Evolutionary conservation across 2,329 filamentous ascomycete species (phyloP), one percentile per base, ranked within the genome.

Genomic region (Diaporthe longicolla): DNA sequence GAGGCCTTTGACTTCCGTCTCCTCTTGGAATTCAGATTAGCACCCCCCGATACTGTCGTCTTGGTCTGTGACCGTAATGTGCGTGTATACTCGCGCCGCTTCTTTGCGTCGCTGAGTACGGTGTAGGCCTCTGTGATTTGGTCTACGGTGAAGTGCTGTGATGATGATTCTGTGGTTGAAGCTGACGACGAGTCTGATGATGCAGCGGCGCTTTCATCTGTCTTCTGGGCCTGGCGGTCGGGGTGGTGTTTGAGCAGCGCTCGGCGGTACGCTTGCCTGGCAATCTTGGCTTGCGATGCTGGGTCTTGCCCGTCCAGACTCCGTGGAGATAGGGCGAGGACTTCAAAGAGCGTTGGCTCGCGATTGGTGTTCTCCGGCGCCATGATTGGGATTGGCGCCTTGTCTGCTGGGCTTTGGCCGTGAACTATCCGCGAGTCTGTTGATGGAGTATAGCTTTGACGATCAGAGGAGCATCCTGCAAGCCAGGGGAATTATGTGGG

Each of bases 221-320:
- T 24, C 76, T 76, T 63, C 40, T 74, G 72, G 37, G 76, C 73
- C 48, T 75, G 61, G 75, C 85, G 85, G 76, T 86, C 84, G 26
- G 86, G 86, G 75, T 88, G 86, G 79, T 87, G 81, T 58, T 81
- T 83, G 24, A 88, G 83, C 50, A 88, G 81, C 13, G 86, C 84
- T 74, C 83, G 82, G 74, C 83, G 85, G 76, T 88, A 88, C 9
- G 85, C 85, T 72, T 82, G 82, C 77, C 86, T 87, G 37, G 87
- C 48, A 17, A 48, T 72, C 9, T 72, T 81, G 35, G 81, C 80
- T 77, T 83, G 81, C 71, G 81, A 77, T 17, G 82, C 73, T 73
- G 82, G 78, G 61, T 78, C 75, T 73, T 81, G 77, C 68, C 81
- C 80, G 73, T 82, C 78, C 57, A 82, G 81, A 37, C 83, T 80